Evolutionary conservation across 2,329 filamentous ascomycete genomes (phyloP).

Genomic region (Arthroderma uncinatum): DNA sequence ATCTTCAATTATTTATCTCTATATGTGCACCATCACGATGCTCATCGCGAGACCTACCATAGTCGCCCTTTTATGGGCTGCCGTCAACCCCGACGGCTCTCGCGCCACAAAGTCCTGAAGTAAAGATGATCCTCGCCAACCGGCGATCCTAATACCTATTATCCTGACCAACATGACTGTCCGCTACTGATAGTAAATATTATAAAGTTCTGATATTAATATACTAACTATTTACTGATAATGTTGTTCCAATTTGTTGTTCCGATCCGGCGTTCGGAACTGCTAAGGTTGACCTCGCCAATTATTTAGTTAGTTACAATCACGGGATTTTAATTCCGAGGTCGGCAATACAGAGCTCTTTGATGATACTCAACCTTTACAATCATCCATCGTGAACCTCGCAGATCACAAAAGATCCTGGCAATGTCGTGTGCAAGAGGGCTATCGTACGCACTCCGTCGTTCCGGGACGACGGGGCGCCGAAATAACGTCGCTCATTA

Average conservation of each 20-base stretch:
- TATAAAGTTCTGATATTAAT: too few species aligned
- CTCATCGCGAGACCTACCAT: neutral
- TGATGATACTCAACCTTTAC: neutral
- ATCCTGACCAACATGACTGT: slow-evolving; percentile 4
- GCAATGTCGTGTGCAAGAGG: neutral
- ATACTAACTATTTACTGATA: too few species aligned
- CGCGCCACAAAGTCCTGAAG: neutral
- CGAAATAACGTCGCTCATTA: neutral
- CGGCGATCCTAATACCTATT: neutral
- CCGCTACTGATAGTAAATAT: too few species aligned
- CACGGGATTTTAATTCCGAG: slow-evolving; percentile 4
- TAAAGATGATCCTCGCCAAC: neutral
- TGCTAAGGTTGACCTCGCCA: too few species aligned
- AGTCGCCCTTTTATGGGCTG: neutral
- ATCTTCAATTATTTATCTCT: neutral
- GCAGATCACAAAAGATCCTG: neutral
- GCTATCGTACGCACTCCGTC: neutral
- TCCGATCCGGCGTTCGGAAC: too few species aligned
- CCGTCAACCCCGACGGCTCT: neutral
- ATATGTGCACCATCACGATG: neutral
- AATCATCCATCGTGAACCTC: neutral
- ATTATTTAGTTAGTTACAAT: neutral
- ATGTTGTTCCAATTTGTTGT: too few species aligned
- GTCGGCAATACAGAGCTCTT: neutral
- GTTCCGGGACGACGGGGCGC: neutral